phyloP scores from a whole-genome alignment of 2,329 filamentous ascomycete genomes.

The Pseudogymnoascus sp. region DNA sequence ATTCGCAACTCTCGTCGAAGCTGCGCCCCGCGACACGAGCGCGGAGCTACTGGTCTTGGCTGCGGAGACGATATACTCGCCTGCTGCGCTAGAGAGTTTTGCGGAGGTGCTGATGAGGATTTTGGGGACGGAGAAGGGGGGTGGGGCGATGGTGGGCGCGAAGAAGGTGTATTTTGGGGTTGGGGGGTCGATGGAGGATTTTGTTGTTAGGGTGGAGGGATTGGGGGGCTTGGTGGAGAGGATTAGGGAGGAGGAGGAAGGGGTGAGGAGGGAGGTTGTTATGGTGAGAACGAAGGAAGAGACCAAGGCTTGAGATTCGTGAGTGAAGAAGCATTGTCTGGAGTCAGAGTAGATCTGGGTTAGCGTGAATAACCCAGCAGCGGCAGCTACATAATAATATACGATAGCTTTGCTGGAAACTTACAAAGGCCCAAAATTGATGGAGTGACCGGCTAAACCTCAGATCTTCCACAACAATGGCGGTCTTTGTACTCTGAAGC shows the following conservation, averaged over 20 bases:
- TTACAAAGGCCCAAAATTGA: background rate
- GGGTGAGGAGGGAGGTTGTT: conserved; percentile 56
- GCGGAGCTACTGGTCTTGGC: conserved; percentile 50
- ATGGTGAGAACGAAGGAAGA: conserved; percentile 19
- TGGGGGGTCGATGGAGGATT: conserved; percentile 72
- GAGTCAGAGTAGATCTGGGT: background rate
- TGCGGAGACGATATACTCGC: conserved; percentile 79
- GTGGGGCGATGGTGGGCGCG: conserved; percentile 58
- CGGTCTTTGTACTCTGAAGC: background rate
- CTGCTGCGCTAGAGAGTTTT: conserved; percentile 62
- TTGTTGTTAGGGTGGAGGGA: conserved; percentile 46
- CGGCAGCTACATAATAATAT: background rate
- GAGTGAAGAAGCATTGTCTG: background rate
- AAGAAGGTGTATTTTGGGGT: conserved; percentile 82
- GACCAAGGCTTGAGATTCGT: background rate
- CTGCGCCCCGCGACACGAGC: conserved; percentile 26
- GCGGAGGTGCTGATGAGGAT: conserved; percentile 57
- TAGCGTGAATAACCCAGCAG: background rate
- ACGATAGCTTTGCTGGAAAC: background rate
- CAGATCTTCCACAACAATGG: background rate
- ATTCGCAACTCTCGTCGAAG: conserved; percentile 52
- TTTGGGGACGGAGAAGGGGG: conserved; percentile 41
- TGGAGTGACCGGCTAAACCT: background rate
- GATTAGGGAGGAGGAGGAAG: conserved; percentile 52
- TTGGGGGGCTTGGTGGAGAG: conserved; percentile 43